Percentiles rank a stretch among this genome's conserved stretches.
These are phyloP conservation scores for Trametes polyzona DNA, from an alignment of 1,284 basidiomycete species.

Conservation along the genomic window DNA sequence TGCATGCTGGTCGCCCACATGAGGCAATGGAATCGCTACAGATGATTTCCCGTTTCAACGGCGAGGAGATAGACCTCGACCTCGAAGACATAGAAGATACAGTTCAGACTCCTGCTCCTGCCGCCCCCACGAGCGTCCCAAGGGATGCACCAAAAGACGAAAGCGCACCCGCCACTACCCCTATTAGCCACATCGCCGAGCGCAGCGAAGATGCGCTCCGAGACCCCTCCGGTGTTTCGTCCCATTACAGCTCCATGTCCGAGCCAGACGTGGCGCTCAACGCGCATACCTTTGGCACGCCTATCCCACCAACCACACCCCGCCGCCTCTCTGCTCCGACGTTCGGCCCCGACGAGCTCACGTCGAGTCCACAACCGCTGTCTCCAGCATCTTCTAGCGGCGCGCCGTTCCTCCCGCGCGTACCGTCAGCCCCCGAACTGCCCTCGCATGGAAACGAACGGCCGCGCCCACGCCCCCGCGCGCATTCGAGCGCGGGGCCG, in stretches of 20 bases:
- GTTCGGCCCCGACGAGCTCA: not conserved
- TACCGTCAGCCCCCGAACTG: not conserved
- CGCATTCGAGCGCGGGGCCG: slow-evolving; percentile 7
- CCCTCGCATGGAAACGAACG: not conserved
- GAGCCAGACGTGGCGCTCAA: slow-evolving; percentile 44
- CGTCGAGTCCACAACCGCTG: not conserved
- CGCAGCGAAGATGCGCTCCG: slow-evolving; percentile 26
- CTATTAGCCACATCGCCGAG: slow-evolving; percentile 5
- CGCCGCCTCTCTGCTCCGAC: not conserved
- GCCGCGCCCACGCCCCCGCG: not conserved
- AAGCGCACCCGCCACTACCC: not conserved
- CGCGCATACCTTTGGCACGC: slow-evolving; percentile 40
- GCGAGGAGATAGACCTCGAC: slow-evolving; percentile 65
- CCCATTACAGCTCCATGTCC: slow-evolving; percentile 45
- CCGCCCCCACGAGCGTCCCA: not conserved
- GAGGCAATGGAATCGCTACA: slow-evolving; percentile 85
- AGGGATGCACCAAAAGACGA: slow-evolving; percentile 5
- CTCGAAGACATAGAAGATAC: slow-evolving; percentile 74
- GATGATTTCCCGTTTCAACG: slow-evolving; percentile 86
- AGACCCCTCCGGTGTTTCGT: slow-evolving; percentile 23
- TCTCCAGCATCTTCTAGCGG: not conserved
- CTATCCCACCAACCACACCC: slow-evolving; percentile 4
- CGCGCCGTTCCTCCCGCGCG: not conserved
- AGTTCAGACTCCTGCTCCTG: slow-evolving; percentile 13
- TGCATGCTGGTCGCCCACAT: slow-evolving; percentile 78